A percentile compares a stretch with the other conserved stretches of the same genome.
These are phyloP conservation scores for Xylaria acuta DNA, from an alignment of 495 filamentous ascomycete genomes.

Conservation along the genomic window DNA sequence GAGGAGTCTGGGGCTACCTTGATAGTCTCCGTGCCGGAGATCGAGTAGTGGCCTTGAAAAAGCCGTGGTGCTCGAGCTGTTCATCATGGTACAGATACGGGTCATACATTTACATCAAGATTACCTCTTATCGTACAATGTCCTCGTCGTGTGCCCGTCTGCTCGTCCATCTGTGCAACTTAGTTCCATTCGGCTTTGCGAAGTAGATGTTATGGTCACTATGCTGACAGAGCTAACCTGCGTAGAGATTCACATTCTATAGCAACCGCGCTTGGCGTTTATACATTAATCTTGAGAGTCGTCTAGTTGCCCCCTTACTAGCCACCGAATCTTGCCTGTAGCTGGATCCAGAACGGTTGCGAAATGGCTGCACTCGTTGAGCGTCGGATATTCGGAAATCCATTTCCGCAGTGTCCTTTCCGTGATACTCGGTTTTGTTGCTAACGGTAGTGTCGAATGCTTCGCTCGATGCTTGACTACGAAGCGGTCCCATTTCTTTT, in stretches of 20 bases:
- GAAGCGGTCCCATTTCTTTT: slow-evolving; percentile 48
- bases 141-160: neutral
- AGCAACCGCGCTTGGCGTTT: neutral
- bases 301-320: slow-evolving; percentile 8
- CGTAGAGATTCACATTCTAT: neutral
- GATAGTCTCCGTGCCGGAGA: slow-evolving; percentile 63
- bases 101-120: slow-evolving; percentile 69
- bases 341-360: slow-evolving; percentile 58
- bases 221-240: neutral
- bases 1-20: slow-evolving; percentile 60
- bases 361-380: slow-evolving; percentile 62
- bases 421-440: slow-evolving; percentile 16
- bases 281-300: neutral
- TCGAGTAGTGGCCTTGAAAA: slow-evolving; percentile 75
- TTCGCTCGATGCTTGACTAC: slow-evolving; percentile 26
- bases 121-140: neutral
- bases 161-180: neutral
- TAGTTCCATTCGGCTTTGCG: neutral
- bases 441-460: neutral
- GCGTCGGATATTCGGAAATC: slow-evolving; percentile 55
- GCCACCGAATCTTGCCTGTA: slow-evolving; percentile 40
- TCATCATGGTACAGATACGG: slow-evolving; percentile 95
- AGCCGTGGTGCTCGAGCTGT: slow-evolving; percentile 78
- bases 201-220: neutral
- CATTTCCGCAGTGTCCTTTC: slow-evolving; percentile 37